These are phyloP conservation scores for Phytophthora cactorum DNA, from an alignment of 352 stramenopile species.

Conservation along the genomic window DNA sequence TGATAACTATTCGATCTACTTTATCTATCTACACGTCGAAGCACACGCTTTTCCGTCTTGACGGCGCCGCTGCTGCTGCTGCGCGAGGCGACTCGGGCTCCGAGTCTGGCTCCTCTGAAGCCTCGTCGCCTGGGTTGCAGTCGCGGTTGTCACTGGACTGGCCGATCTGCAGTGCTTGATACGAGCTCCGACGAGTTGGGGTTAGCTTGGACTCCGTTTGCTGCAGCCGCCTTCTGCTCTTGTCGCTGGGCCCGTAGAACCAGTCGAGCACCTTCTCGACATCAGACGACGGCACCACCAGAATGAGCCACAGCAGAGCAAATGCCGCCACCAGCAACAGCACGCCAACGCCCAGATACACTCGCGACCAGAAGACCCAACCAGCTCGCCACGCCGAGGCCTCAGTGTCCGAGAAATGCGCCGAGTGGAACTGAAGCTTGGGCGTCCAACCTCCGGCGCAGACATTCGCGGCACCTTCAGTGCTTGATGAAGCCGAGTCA, in stretches of 20 bases:
- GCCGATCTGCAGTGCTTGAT: conserved; percentile 16
- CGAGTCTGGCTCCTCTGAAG: conserved; percentile 23
- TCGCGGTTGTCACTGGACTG: neutral
- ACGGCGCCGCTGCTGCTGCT: neutral
- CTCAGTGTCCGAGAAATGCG: conserved; percentile 26
- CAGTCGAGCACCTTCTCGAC: conserved; percentile 34
- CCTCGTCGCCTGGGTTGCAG: neutral
- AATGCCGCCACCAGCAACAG: conserved; percentile 42
- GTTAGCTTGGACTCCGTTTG: conserved; percentile 1
- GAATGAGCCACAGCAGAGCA: conserved; percentile 43
- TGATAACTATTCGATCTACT: conserved; percentile 23
- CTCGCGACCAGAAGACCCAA: conserved; percentile 46
- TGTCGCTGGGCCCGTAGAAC: conserved; percentile 24
- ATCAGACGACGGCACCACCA: conserved; percentile 35
- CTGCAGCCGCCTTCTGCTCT: conserved; percentile 9
- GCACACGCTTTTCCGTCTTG: conserved; percentile 39
- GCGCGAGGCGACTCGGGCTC: conserved; percentile 10
- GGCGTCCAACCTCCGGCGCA: conserved; percentile 46
- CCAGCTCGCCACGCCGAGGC: conserved; percentile 27
- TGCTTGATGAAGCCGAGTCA: conserved; percentile 1
- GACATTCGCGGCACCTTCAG: neutral
- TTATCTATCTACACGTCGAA: conserved; percentile 42
- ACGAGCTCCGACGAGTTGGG: neutral
- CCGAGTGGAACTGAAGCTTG: conserved; percentile 48
- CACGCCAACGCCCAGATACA: conserved; percentile 41